Evolutionary conservation across 75 land plant species (phyloP).

Genomic region (Pinus tabuliformis): DNA sequence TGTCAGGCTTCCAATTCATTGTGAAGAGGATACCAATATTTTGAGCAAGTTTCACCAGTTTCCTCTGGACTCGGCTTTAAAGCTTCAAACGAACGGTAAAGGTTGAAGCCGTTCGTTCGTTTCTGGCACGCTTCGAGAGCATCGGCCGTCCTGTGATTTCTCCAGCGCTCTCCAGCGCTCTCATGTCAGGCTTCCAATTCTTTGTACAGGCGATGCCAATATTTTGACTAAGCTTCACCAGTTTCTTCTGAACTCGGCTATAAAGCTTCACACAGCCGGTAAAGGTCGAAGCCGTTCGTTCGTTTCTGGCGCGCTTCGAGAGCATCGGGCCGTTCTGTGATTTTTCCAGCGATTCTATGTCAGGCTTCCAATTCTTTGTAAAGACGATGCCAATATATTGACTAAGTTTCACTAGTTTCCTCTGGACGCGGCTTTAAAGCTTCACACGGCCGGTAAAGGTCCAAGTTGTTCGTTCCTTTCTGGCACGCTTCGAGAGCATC

Average conservation of each 20-base stretch:
- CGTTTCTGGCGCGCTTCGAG: not conserved
- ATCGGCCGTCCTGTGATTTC: not conserved
- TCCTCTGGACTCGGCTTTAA: too few species aligned
- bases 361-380: too few species aligned
- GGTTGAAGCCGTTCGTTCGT: too few species aligned
- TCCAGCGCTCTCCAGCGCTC: not conserved
- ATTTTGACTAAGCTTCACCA: too few species aligned
- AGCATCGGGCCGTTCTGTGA: not conserved
- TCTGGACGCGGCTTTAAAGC: not conserved
- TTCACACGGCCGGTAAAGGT: not conserved
- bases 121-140: not conserved
- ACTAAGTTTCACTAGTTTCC: too few species aligned
- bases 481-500: not conserved
- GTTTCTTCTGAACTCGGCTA: not conserved
- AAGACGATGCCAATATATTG: too few species aligned
- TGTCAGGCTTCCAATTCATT: slow-evolving; percentile 1
- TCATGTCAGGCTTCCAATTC: slow-evolving; percentile 1
- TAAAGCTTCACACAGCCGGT: too few species aligned
- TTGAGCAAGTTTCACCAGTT: too few species aligned
- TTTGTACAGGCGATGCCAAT: not conserved
- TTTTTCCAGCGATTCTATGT: not conserved
- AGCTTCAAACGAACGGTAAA: too few species aligned
- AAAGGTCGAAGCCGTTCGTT: too few species aligned
- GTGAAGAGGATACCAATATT: not conserved
- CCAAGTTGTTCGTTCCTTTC: not conserved